Evolutionary conservation across 1,139 yeast genomes (phyloP).

Genomic region (Kazachstania sp.): DNA sequence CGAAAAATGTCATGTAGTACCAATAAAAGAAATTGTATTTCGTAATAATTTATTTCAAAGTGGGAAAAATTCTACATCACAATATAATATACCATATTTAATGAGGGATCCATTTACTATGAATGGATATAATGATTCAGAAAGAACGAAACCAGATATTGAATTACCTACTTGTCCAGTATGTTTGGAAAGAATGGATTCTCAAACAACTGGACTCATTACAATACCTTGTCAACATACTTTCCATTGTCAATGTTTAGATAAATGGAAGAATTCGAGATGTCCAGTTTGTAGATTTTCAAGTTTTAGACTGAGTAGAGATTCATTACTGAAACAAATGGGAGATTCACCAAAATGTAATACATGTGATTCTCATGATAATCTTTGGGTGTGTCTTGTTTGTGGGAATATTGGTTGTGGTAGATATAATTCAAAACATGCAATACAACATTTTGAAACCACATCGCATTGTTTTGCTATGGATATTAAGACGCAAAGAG

Average conservation of each 20-base stretch:
- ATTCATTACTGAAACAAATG: constrained; percentile 32
- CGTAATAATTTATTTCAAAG: constrained; percentile 24
- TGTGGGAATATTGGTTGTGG: constrained; percentile 93
- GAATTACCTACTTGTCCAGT: constrained; percentile 94
- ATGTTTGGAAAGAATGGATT: constrained; percentile 83
- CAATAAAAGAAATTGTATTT: constrained; percentile 47
- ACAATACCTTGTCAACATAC: constrained; percentile 93
- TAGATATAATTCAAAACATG: constrained; percentile 80
- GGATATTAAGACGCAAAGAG: constrained; percentile 78
- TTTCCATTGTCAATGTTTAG: constrained; percentile 81
- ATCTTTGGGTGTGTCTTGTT: constrained; percentile 82
- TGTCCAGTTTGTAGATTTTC: constrained; percentile 91
- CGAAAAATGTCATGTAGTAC: constrained; percentile 72
- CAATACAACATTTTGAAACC: constrained; percentile 66
- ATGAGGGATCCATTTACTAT: constrained; percentile 59
- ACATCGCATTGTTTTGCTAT: constrained; percentile 88
- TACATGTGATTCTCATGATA: constrained; percentile 52
- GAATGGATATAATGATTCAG: constrained; percentile 4
- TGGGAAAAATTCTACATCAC: constrained; percentile 3
- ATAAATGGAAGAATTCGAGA: constrained; percentile 84
- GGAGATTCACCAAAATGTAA: constrained; percentile 24
- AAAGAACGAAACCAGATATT: constrained; percentile 24
- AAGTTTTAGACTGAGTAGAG: constrained; percentile 28
- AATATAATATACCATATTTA: constrained; percentile 49
- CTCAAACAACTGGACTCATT: constrained; percentile 67